phyloP scores from a whole-genome alignment of 2,329 filamentous ascomycete species.

The Hansfordia pulvinata region DNA sequence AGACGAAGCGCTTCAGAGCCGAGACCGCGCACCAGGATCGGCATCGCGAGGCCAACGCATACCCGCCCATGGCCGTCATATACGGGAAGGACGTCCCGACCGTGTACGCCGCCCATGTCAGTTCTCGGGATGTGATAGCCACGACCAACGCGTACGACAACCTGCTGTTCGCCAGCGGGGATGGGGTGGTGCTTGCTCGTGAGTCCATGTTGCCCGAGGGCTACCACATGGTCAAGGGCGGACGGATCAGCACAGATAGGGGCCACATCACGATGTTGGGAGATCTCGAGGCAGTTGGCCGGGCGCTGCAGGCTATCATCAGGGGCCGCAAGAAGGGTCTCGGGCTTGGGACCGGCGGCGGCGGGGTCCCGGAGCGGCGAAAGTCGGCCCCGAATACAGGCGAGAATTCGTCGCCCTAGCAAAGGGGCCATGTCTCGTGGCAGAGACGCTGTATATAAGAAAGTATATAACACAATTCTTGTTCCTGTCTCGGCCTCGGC shows the following conservation, averaged over 20 bases:
- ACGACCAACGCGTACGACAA: conserved; percentile 73
- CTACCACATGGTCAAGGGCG: conserved; percentile 60
- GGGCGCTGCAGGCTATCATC: conserved; percentile 55
- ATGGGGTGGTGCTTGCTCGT: conserved; percentile 76
- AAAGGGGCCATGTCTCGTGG: too few relatives aligned
- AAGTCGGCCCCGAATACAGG: too few relatives aligned
- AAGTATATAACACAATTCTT: too few relatives aligned
- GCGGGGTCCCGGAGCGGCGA: too few relatives aligned
- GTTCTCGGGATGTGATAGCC: conserved; percentile 58
- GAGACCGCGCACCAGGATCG: conserved; percentile 50
- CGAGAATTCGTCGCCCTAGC: too few relatives aligned
- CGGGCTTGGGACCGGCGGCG: conserved; percentile 36
- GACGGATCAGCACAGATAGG: conserved; percentile 64
- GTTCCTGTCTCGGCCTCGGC: too few relatives aligned
- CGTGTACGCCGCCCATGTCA: conserved; percentile 67
- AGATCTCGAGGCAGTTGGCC: conserved; percentile 69
- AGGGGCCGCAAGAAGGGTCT: conserved; percentile 59
- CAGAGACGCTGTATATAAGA: too few relatives aligned
- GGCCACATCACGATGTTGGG: conserved; percentile 82
- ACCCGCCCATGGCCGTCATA: conserved; percentile 71
- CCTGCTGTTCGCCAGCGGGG: conserved; percentile 72
- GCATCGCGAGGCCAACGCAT: conserved; percentile 53
- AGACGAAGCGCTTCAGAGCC: conserved; percentile 61
- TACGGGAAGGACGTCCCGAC: conserved; percentile 83
- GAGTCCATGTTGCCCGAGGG: conserved; percentile 77